These are phyloP conservation scores for Samsoniella hepiali DNA, from an alignment of 2,329 filamentous ascomycete species.

Conservation along the genomic window DNA sequence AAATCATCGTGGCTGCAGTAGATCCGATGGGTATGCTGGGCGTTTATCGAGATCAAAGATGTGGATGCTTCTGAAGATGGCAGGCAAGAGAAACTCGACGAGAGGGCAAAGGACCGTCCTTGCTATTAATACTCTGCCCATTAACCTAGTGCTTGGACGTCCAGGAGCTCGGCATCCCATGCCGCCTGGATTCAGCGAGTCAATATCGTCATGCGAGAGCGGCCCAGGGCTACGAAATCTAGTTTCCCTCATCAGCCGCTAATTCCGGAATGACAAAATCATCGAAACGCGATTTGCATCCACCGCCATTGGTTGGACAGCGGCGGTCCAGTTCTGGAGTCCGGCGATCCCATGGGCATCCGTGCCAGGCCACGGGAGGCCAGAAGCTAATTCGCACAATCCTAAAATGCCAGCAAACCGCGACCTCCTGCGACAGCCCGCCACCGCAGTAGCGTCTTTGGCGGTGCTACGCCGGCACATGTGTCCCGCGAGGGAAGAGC, in stretches of 20 bases:
- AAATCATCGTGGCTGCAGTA: slow-evolving; percentile 11
- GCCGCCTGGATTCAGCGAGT: neutral
- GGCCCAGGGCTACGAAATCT: neutral
- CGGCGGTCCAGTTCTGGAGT: slow-evolving; percentile 8
- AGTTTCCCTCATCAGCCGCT: neutral
- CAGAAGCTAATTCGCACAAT: neutral
- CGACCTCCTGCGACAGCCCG: neutral
- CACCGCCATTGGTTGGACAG: neutral
- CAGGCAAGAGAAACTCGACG: neutral
- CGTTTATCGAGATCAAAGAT: neutral
- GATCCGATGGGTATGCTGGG: neutral
- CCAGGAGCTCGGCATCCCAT: slow-evolving; percentile 1
- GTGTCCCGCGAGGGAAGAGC: neutral
- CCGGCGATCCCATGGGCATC: slow-evolving; percentile 1
- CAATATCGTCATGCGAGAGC: slow-evolving; percentile 11
- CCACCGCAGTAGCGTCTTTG: neutral
- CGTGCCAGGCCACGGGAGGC: neutral
- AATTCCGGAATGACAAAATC: neutral
- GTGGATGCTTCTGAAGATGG: neutral
- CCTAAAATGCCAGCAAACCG: neutral
- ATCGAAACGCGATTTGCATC: neutral
- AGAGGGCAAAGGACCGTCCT: neutral
- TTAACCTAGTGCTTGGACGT: neutral
- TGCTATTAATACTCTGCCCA: slow-evolving; percentile 3
- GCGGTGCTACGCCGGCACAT: slow-evolving; percentile 13